Evolutionary conservation across 2,329 filamentous ascomycete genomes (phyloP), one percentile per base, ranked within the genome.

Genomic region (Neurospora sp.): DNA sequence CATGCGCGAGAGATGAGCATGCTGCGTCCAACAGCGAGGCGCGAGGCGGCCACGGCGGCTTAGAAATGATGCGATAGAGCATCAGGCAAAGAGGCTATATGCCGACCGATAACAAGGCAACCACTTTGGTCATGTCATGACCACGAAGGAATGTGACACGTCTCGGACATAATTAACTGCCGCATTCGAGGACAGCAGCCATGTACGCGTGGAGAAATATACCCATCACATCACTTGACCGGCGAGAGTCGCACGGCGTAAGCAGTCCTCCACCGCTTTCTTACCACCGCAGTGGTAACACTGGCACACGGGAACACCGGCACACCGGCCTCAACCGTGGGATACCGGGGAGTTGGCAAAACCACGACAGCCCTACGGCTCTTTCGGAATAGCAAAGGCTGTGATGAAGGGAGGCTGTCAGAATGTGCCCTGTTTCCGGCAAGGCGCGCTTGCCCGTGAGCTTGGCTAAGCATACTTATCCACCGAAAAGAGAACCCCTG

Each of bases 291-390:
- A 33, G 28, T 36, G 52, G 52, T 36, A 62, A 33, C 28, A 62
- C 52, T 62, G 52, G 52, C 52, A 17, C 52, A 62, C 28, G 28
- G 52, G 23, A 62, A 33, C 52, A 62, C 23, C 52, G 52, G 23
- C 52, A 62, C 52, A 62, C 52, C 23, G 52, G 52, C 52, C 28
- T 62, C 52, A n/a, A 62, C 52, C 52, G 28, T 62, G 28, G 52
- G 8, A 62, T 62, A 62, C 28, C 28, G 28, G 52, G 52, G 15
- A 10, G 15, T 62, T 62, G 52, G 28, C 52, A 17, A 33, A 62
- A 36, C 6, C 6, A 62, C 28, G 69, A 67, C 69, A 71, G 69
- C 69, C 70, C 69, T 71, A 70, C 70, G 70, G 69, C 67, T 66
- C 67, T 38, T 67, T 71, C 69, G 67, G 70, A 46, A 71, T 43